Base-by-base conservation (phyloP, 495 filamentous ascomycete genomes). In the Aspergillus kassunensis region DNA sequence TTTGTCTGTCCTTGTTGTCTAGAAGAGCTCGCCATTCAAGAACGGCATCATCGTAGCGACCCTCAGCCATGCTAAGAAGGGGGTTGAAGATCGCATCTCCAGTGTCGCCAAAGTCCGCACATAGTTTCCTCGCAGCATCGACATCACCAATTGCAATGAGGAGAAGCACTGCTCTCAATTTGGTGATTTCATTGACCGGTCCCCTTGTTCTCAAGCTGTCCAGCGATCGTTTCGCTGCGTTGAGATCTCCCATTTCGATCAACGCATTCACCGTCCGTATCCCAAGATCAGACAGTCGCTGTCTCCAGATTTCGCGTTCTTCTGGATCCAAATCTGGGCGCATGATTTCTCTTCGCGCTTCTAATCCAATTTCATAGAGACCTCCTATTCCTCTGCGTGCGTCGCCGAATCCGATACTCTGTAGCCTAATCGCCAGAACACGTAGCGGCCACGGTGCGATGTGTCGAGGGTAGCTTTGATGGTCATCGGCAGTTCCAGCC, bases 191-290 rank as follows among this genome's bases (percentile, higher is more conserved):
- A 2, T 60, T 62, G 10, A 66, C 65, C 66, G 58, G 66, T 27
- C 72, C 65, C 12, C 65, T 65, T 18, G 69, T 57, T 39, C 61
- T 63, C 16, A 77, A 51, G 37, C 47, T 67, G 30, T 68, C 71
- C 1, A 98, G 70, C 57, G 90, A 86, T 39, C 83, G 66, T n/a
- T 66, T 78, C 2, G 91, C 93, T 7, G 84, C 86, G 44, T 82
- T 80, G 2, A 92, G 60, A 65, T 97, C 91, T 6, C 90, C 89
- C 89, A 95, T 95, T 70, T 97, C 91, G 4, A 96, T 77, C 45
- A 97, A 63, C 23, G 86, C 84, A 60, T 89, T 88, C 0, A 84
- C 91, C 9, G 89, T 88, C 41, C 86, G 67, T 9, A 96, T 64
- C 0, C 91, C 91, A 0, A 96, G 69, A 45, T 96, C 90, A 9